A percentile compares a stretch with the other conserved stretches of the same genome.
Evolutionary conservation across 2,329 filamentous ascomycete species (phyloP).

Genomic region (Bipolaris zeicola): DNA sequence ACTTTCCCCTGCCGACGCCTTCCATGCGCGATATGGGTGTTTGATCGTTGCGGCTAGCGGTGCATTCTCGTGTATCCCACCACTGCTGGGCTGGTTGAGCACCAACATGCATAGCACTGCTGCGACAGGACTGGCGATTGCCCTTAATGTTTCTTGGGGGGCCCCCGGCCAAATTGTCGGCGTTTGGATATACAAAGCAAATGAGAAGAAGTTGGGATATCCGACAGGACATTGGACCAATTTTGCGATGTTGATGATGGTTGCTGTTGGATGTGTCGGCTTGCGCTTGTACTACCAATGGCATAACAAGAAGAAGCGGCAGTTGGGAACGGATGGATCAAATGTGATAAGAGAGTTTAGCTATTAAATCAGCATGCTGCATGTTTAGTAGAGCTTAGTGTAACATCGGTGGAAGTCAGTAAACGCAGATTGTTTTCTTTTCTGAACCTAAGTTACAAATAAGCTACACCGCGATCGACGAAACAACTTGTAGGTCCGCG

Average conservation of each 20-base stretch:
- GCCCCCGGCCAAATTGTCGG: conserved; percentile 73
- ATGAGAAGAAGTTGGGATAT: conserved; percentile 65
- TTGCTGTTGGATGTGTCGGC: conserved; percentile 10
- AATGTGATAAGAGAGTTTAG: conserved; percentile 6
- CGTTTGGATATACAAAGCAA: conserved; percentile 74
- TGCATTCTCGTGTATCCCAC: conserved; percentile 71
- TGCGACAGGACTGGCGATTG: conserved; percentile 70
- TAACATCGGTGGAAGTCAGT: too few relatives aligned
- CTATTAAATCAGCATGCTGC: not conserved
- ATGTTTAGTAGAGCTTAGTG: not conserved
- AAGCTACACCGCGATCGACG: too few relatives aligned
- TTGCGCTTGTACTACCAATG: conserved; percentile 13
- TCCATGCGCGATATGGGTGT: conserved; percentile 68
- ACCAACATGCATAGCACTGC: conserved; percentile 70
- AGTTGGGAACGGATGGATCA: not conserved
- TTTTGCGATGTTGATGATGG: conserved; percentile 14
- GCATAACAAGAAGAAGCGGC: conserved; percentile 7
- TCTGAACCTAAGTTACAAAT: too few relatives aligned
- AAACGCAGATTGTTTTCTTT: too few relatives aligned
- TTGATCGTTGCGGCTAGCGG: conserved; percentile 71
- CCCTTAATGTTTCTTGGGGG: conserved; percentile 71
- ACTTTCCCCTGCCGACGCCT: conserved; percentile 64
- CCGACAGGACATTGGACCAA: conserved; percentile 68
- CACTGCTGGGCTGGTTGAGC: conserved; percentile 72
- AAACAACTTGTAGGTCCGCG: too few relatives aligned